Percentiles rank a stretch among this genome's conserved stretches.
Conservation (phyloP, 768 basidiomycete genomes). For the Flagelloscypha sp. region DNA sequence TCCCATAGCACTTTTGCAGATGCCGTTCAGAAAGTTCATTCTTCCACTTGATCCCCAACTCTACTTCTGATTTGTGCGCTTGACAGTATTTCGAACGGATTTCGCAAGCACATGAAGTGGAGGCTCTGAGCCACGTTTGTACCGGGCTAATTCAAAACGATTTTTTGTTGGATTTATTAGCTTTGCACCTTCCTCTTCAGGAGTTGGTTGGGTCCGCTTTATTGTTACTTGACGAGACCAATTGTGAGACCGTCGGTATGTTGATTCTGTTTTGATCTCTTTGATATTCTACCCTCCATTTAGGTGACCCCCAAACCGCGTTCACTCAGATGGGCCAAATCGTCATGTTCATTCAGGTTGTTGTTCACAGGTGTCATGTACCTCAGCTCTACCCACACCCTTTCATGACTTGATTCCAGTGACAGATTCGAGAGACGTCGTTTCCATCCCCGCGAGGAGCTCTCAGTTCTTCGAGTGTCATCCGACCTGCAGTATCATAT, state of each 20-base stretch:
- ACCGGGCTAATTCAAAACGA: constrained; percentile 54
- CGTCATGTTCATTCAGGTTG: constrained; percentile 66
- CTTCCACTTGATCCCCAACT: not conserved
- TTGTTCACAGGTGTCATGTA: constrained; percentile 58
- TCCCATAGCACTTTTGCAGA: constrained; percentile 53
- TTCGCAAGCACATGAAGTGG: constrained; percentile 49
- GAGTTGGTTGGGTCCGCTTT: constrained; percentile 59
- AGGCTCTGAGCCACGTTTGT: constrained; percentile 63
- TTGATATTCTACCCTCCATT: constrained; percentile 3
- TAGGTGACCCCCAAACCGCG: constrained; percentile 81
- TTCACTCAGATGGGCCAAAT: constrained; percentile 71
- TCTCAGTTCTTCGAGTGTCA: too few relatives aligned
- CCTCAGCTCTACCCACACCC: too few relatives aligned
- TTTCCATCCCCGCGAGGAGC: too few relatives aligned
- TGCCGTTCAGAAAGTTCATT: constrained; percentile 36
- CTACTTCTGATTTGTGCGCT: constrained; percentile 5
- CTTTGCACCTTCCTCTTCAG: constrained; percentile 56
- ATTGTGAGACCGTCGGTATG: constrained; percentile 75
- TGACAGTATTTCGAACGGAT: constrained; percentile 52
- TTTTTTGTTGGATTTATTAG: constrained; percentile 55
- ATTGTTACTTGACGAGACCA: constrained; percentile 59
- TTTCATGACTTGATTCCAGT: too few relatives aligned
- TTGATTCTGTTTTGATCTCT: constrained; percentile 7
- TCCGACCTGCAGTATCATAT: too few relatives aligned
- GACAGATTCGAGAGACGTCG: too few relatives aligned